Conservation (phyloP, 345 rosid species). For the Erucastrum elatum region DNA sequence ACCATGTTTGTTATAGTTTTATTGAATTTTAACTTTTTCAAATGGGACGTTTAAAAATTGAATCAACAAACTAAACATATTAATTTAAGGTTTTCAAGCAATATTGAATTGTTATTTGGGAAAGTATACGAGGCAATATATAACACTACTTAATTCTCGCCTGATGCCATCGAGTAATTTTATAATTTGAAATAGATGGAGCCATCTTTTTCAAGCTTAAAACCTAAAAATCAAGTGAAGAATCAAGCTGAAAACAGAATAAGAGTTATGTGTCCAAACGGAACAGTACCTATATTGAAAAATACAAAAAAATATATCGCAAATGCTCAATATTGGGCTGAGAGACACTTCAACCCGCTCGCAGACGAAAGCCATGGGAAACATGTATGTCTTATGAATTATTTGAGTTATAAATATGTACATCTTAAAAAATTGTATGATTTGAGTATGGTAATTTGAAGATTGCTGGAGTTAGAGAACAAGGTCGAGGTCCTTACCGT, state of each 20-base stretch:
- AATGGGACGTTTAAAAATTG: background rate
- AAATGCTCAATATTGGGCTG: constrained; percentile 4
- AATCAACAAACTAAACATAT: background rate
- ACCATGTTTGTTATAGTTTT: background rate
- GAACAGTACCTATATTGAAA: constrained; percentile 10
- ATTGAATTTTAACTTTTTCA: background rate
- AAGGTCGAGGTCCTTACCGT: background rate
- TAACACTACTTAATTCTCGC: background rate
- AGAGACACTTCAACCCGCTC: background rate
- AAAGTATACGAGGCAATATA: background rate
- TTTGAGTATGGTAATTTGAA: background rate
- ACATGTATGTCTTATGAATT: background rate
- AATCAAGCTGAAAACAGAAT: background rate
- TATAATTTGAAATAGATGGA: background rate
- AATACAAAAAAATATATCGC: background rate
- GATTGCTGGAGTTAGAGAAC: constrained; percentile 13
- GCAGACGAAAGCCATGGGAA: background rate
- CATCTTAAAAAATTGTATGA: background rate
- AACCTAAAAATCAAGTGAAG: background rate
- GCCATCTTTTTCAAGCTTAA: constrained; percentile 15
- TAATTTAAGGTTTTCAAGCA: background rate
- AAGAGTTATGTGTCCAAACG: background rate
- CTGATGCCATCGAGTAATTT: background rate
- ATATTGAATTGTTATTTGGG: background rate
- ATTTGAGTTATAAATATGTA: background rate